Conservation (phyloP, 768 basidiomycete genomes). For the Botryobasidium botryosum region DNA sequence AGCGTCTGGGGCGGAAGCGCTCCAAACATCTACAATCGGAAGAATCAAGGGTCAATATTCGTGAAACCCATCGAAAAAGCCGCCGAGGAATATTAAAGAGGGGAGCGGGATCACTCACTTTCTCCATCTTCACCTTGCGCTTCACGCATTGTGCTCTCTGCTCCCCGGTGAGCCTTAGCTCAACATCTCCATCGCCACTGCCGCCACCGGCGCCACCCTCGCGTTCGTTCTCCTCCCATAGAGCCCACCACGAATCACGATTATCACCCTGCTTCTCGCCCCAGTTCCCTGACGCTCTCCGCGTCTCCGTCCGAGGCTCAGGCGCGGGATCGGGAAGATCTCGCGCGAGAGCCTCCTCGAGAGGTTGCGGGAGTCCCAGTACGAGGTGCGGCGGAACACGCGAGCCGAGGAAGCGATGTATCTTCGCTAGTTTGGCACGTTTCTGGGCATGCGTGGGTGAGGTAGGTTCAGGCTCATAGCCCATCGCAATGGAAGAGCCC, state of each 20-base stretch:
- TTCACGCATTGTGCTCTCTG: slow-evolving; percentile 71
- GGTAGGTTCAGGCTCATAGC: too few species aligned
- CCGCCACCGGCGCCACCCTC: too few species aligned
- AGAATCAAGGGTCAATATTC: too few species aligned
- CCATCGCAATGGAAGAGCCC: too few species aligned
- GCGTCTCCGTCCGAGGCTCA: too few species aligned
- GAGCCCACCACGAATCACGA: too few species aligned
- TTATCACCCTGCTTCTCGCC: too few species aligned
- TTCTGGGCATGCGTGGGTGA: slow-evolving; percentile 27
- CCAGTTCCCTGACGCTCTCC: too few species aligned
- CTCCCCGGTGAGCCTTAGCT: slow-evolving; percentile 48
- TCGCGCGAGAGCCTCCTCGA: not conserved
- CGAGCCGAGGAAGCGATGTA: slow-evolving; percentile 77
- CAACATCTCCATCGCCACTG: too few species aligned
- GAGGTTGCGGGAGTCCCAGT: slow-evolving; percentile 17
- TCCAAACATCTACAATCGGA: slow-evolving; percentile 48
- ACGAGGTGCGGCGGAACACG: slow-evolving; percentile 56
- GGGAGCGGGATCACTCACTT: slow-evolving; percentile 29
- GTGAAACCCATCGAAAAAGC: too few species aligned
- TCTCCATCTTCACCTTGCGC: slow-evolving; percentile 75
- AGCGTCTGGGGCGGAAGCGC: slow-evolving; percentile 62
- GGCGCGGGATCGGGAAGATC: too few species aligned
- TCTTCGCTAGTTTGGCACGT: slow-evolving; percentile 59
- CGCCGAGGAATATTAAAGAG: not conserved
- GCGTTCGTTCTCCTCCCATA: too few species aligned